Percentiles rank a stretch among this genome's conserved stretches.
Conservation (phyloP, 2,329 filamentous ascomycete genomes). For the Xylaria sp. region DNA sequence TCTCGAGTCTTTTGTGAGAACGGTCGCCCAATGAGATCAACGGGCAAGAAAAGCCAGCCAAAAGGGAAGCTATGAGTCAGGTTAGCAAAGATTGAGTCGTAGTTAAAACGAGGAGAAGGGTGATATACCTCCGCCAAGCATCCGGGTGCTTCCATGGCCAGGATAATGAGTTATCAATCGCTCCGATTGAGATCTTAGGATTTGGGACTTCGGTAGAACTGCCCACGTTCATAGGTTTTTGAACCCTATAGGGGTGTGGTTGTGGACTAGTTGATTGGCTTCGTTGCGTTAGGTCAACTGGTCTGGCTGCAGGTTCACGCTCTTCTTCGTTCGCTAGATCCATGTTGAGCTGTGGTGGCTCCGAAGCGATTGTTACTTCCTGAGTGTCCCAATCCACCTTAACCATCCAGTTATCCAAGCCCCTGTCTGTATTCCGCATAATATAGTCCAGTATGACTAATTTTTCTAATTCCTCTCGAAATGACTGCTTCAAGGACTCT, state of each 20-base stretch:
- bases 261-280: constrained; percentile 53
- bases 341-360: constrained; percentile 76
- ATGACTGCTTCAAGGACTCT: constrained; percentile 85
- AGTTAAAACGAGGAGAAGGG: not conserved
- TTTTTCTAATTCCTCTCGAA: constrained; percentile 95
- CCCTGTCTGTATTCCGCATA: constrained; percentile 97
- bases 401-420: constrained; percentile 99
- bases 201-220: constrained; percentile 59
- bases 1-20: constrained; percentile 94
- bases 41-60: constrained; percentile 96
- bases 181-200: constrained; percentile 80
- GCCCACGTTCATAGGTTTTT: constrained; percentile 87
- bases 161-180: constrained; percentile 96
- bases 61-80: constrained; percentile 86
- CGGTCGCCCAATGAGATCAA: constrained; percentile 93
- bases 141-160: constrained; percentile 99
- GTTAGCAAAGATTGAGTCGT: constrained; percentile 43
- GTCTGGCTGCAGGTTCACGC: constrained; percentile 67
- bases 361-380: constrained; percentile 85
- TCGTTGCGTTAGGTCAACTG: constrained; percentile 64
- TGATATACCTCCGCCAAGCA: constrained; percentile 72
- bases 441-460: constrained; percentile 98
- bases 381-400: constrained; percentile 89
- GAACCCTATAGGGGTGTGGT: constrained; percentile 77
- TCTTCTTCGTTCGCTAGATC: constrained; percentile 60